Evolutionary conservation across 768 basidiomycete genomes (phyloP).

Genomic region (Omphalotus guepiniiformis): DNA sequence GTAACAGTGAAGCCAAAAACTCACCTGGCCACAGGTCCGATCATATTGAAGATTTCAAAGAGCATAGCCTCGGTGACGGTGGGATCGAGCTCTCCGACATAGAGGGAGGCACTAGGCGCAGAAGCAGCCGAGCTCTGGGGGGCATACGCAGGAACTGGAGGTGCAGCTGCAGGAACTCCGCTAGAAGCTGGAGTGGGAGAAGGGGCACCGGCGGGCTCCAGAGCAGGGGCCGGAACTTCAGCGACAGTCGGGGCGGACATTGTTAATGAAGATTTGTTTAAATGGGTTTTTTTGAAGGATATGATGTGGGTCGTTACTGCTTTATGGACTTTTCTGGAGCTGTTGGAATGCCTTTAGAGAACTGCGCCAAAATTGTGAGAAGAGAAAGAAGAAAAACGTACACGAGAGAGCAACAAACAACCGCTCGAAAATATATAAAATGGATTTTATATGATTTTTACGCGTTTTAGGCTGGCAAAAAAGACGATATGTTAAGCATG

Average conservation of each 20-base stretch:
- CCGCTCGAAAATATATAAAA: slow-evolving; percentile 63
- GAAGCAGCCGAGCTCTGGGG: slow-evolving; percentile 53
- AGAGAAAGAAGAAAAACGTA: slow-evolving; percentile 29
- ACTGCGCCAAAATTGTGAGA: slow-evolving; percentile 13
- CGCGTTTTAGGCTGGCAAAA: slow-evolving; percentile 53
- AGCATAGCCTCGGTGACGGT: slow-evolving; percentile 99
- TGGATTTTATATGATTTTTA: slow-evolving; percentile 71
- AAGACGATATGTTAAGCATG: slow-evolving; percentile 14
- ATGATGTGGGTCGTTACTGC: slow-evolving; percentile 82
- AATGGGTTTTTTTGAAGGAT: slow-evolving; percentile 21
- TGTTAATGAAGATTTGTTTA: slow-evolving; percentile 11
- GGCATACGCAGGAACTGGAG: slow-evolving; percentile 56
- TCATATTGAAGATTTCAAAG: slow-evolving; percentile 99
- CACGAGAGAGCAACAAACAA: slow-evolving; percentile 75
- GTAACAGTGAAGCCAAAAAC: slow-evolving; percentile 20
- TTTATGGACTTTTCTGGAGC: slow-evolving; percentile 78
- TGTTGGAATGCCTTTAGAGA: slow-evolving; percentile 31
- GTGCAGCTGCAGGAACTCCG: slow-evolving; percentile 16
- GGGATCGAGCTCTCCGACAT: slow-evolving; percentile 98
- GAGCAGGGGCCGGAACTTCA: slow-evolving; percentile 50
- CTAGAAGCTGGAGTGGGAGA: not conserved
- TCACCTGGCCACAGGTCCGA: slow-evolving; percentile 96
- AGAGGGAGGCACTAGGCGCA: slow-evolving; percentile 88
- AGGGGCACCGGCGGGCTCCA: slow-evolving; percentile 38
- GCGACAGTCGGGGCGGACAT: slow-evolving; percentile 59